These are phyloP conservation scores for Rhizopus sp. DNA, from an alignment of 371 early-diverging fungal genomes.

Conservation along the genomic window DNA sequence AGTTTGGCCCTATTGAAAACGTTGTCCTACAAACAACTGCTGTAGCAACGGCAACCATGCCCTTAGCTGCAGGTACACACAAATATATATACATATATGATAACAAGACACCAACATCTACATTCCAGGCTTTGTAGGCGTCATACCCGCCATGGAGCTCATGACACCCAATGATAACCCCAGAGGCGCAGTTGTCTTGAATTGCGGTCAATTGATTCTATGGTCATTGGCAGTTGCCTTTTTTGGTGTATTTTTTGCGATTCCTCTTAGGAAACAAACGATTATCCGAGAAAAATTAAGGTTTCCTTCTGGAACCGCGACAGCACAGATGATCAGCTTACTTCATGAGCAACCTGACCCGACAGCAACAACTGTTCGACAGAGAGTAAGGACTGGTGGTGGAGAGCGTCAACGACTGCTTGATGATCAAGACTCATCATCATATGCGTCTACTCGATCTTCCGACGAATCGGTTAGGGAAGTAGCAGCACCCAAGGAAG, in stretches of 20 bases:
- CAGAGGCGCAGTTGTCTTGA: constrained; percentile 46
- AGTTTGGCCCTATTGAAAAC: constrained; percentile 79
- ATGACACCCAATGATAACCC: constrained; percentile 59
- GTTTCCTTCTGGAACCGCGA: constrained; percentile 87
- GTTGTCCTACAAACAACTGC: constrained; percentile 82
- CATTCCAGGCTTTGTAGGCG: constrained; percentile 72
- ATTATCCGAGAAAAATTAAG: constrained; percentile 79
- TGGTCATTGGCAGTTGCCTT: constrained; percentile 86
- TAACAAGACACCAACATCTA: neutral
- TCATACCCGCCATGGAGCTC: constrained; percentile 73
- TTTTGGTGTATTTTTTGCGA: constrained; percentile 90
- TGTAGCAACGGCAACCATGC: constrained; percentile 87
- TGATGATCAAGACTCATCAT: neutral
- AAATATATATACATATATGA: constrained; percentile 1
- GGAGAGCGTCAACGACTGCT: constrained; percentile 10
- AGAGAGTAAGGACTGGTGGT: neutral
- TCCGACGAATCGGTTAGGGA: neutral
- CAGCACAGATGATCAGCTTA: constrained; percentile 85
- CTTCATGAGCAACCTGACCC: constrained; percentile 59
- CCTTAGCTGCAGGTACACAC: constrained; percentile 68
- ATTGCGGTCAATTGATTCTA: constrained; percentile 58
- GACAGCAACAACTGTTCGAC: neutral
- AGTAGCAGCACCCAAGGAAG: neutral
- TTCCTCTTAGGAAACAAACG: constrained; percentile 80
- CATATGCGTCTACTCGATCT: neutral